These are phyloP conservation scores for Martensiomyces pterosporus DNA, from an alignment of 192 early-diverging fungal genomes.

Conservation along the genomic window DNA sequence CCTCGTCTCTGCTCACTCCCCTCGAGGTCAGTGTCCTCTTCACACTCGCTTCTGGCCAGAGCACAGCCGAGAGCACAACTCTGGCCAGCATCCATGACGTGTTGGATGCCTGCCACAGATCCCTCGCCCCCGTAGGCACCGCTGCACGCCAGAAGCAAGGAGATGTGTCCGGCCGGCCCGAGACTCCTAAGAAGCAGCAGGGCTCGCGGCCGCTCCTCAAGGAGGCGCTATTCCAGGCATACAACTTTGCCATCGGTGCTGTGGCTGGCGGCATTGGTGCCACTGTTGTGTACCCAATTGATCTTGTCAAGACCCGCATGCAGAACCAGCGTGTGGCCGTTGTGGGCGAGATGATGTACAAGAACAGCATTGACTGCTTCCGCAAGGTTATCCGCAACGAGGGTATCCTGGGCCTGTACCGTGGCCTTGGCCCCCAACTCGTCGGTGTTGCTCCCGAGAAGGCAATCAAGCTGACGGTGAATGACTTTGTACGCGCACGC, in stretches of 20 bases:
- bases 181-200: neutral
- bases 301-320: constrained; percentile 98
- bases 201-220: constrained; percentile 14
- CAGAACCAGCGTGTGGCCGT: constrained; percentile 92
- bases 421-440: constrained; percentile 88
- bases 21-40: constrained; percentile 49
- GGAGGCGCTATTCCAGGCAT: constrained; percentile 56
- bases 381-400: constrained; percentile 89
- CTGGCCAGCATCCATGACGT: constrained; percentile 14
- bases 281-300: constrained; percentile 93
- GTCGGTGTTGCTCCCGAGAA: constrained; percentile 97
- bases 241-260: constrained; percentile 78
- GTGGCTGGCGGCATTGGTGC: constrained; percentile 94
- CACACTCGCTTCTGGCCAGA: constrained; percentile 32
- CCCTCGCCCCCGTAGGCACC: constrained; percentile 20
- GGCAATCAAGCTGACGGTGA: constrained; percentile 96
- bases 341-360: constrained; percentile 88
- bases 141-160: constrained; percentile 6
- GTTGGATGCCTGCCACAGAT: constrained; percentile 20
- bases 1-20: constrained; percentile 31
- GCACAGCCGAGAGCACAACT: constrained; percentile 14
- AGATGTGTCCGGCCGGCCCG: neutral
- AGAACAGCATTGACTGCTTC: constrained; percentile 95
- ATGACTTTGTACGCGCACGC: constrained; percentile 79
- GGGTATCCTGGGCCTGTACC: constrained; percentile 85